A percentile compares a stretch with the other conserved stretches of the same genome.
These are phyloP conservation scores for Eucalyptus leucophloia DNA, from an alignment of 345 rosid genomes.

Conservation along the genomic window DNA sequence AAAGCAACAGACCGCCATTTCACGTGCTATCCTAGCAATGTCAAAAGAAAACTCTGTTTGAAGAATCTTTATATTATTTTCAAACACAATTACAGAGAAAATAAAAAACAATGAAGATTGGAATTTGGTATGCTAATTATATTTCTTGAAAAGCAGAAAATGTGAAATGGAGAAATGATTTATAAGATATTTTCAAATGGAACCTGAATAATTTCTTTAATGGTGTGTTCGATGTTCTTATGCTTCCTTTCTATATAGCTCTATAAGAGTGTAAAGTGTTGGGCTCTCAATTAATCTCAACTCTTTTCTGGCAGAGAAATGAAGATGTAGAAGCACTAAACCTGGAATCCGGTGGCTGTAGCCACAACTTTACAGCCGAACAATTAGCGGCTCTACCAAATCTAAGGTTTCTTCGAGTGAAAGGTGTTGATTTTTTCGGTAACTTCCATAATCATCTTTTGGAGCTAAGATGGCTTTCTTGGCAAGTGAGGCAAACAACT, in stretches of 20 bases:
- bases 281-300: neutral
- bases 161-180: neutral
- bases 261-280: neutral
- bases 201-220: neutral
- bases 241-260: neutral
- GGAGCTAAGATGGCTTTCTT: too few species aligned
- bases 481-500: too few species aligned
- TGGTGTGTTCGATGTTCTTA: neutral
- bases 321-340: neutral
- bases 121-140: neutral
- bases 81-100: neutral
- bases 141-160: neutral
- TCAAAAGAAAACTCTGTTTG: too few species aligned
- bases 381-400: neutral
- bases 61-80: too few species aligned
- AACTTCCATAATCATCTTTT: neutral
- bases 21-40: too few species aligned
- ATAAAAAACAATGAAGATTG: neutral
- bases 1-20: neutral
- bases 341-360: fast-evolving
- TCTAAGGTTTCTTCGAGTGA: neutral
- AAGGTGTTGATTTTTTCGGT: neutral
- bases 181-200: neutral
- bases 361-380: too few species aligned
- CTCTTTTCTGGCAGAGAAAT: neutral